Base-by-base conservation (phyloP, 768 basidiomycete genomes). In the Rhizopogon roseolus region DNA sequence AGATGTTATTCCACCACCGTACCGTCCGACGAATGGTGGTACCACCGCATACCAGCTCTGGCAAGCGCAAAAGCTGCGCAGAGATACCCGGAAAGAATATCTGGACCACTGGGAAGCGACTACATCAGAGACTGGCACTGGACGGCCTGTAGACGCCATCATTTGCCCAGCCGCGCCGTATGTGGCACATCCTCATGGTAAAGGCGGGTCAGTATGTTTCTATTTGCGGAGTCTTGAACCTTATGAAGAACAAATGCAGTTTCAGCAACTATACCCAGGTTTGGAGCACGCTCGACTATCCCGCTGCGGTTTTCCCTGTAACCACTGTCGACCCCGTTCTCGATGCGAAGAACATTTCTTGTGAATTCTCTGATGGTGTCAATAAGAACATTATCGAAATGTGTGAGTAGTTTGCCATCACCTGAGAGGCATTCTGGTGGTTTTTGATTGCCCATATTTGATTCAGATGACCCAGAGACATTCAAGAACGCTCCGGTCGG, bases 31-130 rank as follows among this genome's bases (percentile, higher is more conserved):
- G 36, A 54, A 55, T 3, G 45, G 61, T 14, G 63, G 66, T 11
- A 59, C 75, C 10, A 75, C 79, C 1, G 81, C 86, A 0, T 85
- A 80, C 62, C 72, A 83, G 45, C 73, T 86, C n/a, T 22, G 87
- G 87, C 81, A 86, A 60, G 40, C 81, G 8, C 85, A 88, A 22
- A 81, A 78, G 60, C 61, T 65, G 13, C 55, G 17, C 60, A 67
- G 66, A 5, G 73, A 74, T 10, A 57, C 85, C 28, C 76, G 85
- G 22, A 71, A 81, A 57, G 73, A 76, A 45, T 82, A 88, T 62
- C 66, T 86, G 45, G 77, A 82, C 46, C 67, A 79, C 46, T 90
- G 88, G 88, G 76, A 82, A 50, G 72, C 67, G 5, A 85, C 81
- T 2, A 67, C 45, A n/a, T 53, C 37, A 3, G 52, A 52, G 32